Conservation (phyloP, 2,329 filamentous ascomycete genomes). For the Coniochaeta prunicola region DNA sequence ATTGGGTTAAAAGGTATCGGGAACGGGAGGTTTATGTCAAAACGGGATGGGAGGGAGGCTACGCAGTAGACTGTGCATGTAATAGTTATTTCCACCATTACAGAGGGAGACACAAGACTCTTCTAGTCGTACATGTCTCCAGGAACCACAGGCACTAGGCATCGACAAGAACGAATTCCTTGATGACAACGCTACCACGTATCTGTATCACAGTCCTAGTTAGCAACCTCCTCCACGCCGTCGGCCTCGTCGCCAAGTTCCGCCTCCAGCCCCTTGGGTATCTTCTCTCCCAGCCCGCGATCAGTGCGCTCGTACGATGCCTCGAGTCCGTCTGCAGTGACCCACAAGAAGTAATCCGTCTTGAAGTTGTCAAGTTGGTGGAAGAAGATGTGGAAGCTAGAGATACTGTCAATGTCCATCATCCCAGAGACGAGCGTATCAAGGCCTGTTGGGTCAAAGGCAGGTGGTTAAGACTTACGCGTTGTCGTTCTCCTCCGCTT, state of each 20-base stretch:
- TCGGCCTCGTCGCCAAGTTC: conserved; percentile 46
- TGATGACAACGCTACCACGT: background rate
- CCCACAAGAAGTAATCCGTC: conserved; percentile 65
- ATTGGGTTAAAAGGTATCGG: no score
- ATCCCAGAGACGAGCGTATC: no score
- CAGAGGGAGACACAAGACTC: background rate
- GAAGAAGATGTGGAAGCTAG: conserved; percentile 69
- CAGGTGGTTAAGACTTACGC: conserved; percentile 51
- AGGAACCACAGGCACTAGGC: background rate
- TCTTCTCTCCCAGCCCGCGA: conserved; percentile 26
- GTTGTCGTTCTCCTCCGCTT: conserved; percentile 80
- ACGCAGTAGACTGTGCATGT: background rate
- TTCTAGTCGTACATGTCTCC: background rate
- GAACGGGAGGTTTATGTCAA: background rate
- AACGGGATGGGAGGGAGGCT: no score
- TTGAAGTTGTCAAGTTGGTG: conserved; percentile 72
- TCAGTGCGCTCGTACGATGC: conserved; percentile 44
- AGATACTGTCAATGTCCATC: conserved; percentile 10
- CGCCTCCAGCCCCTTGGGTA: conserved; percentile 34
- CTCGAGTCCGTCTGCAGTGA: conserved; percentile 61
- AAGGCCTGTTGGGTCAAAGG: no score
- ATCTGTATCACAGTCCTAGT: conserved; percentile 7
- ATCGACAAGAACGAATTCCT: background rate
- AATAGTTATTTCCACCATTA: background rate
- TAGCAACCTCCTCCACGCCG: conserved; percentile 37